These are phyloP conservation scores for Oropetium thomaeum DNA, from an alignment of 176 grass and related monocot species.

Conservation along the genomic window DNA sequence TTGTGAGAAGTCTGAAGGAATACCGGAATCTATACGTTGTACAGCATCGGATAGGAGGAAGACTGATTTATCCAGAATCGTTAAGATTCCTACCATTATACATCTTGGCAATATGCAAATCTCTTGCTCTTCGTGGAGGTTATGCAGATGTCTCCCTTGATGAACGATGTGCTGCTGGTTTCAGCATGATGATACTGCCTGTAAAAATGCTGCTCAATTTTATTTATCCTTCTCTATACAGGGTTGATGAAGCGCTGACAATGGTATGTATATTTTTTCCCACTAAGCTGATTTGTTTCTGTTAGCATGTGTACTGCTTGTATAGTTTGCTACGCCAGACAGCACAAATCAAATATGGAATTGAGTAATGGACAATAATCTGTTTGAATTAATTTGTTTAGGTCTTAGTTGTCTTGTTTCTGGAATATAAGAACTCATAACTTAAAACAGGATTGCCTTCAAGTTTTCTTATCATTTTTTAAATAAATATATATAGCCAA, in stretches of 20 bases:
- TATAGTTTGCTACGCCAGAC: constrained; percentile 4
- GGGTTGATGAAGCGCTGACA: constrained; percentile 68
- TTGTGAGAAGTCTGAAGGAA: constrained; percentile 89
- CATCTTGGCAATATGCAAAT: constrained; percentile 69
- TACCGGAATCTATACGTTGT: constrained; percentile 80
- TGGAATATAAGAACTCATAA: not conserved
- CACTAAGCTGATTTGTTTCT: not conserved
- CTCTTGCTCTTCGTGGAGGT: constrained; percentile 79
- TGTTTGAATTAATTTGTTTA: constrained; percentile 4
- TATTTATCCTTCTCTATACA: constrained; percentile 85
- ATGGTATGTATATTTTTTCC: constrained; percentile 55
- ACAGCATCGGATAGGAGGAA: constrained; percentile 77
- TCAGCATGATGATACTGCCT: constrained; percentile 88
- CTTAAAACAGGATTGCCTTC: not conserved
- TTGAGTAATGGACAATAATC: no score
- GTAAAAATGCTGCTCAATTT: constrained; percentile 58
- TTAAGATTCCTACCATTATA: constrained; percentile 84
- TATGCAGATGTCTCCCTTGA: constrained; percentile 87
- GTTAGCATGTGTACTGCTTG: not conserved
- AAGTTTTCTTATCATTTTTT: not conserved
- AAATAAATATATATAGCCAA: not conserved
- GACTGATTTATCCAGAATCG: constrained; percentile 88
- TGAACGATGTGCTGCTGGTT: constrained; percentile 88
- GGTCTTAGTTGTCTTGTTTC: constrained; percentile 7
- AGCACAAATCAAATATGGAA: not conserved